Conservation (phyloP, 2,329 filamentous ascomycete genomes). For the Aureobasidium sp. region DNA sequence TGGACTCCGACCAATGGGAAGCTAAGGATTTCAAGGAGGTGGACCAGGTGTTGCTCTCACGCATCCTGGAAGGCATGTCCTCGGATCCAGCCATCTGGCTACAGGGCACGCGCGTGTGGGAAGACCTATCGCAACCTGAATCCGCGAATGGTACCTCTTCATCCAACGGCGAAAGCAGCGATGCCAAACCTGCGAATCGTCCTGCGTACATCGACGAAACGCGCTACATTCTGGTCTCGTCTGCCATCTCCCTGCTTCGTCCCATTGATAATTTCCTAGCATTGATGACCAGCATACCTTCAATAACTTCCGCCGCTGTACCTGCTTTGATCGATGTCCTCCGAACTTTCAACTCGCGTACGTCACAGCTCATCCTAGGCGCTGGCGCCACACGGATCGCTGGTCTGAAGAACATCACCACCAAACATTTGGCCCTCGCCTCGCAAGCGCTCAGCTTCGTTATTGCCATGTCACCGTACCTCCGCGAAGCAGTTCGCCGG, state of each 20-base stretch:
- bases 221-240: constrained; percentile 76
- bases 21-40: constrained; percentile 64
- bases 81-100: constrained; percentile 61
- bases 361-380: constrained; percentile 91
- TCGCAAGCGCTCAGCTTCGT: constrained; percentile 85
- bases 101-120: constrained; percentile 47
- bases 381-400: constrained; percentile 84
- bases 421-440: constrained; percentile 85
- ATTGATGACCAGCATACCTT: constrained; percentile 76
- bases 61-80: constrained; percentile 62
- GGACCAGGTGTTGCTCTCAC: constrained; percentile 52
- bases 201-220: constrained; percentile 72
- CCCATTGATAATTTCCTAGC: constrained; percentile 78
- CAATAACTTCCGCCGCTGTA: constrained; percentile 78
- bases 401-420: constrained; percentile 91
- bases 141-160: constrained; percentile 26
- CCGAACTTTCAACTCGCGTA: constrained; percentile 89
- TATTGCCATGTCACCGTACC: constrained; percentile 76
- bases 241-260: constrained; percentile 70
- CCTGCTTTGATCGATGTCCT: constrained; percentile 74
- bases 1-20: constrained; percentile 76
- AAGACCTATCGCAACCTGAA: constrained; percentile 26
- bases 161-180: constrained; percentile 19
- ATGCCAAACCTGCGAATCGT: constrained; percentile 20
- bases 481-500: constrained; percentile 82